A percentile compares a stretch with the other conserved stretches of the same genome.
Conservation (phyloP, 2,329 filamentous ascomycete species). For the Phialophora macrospora region DNA sequence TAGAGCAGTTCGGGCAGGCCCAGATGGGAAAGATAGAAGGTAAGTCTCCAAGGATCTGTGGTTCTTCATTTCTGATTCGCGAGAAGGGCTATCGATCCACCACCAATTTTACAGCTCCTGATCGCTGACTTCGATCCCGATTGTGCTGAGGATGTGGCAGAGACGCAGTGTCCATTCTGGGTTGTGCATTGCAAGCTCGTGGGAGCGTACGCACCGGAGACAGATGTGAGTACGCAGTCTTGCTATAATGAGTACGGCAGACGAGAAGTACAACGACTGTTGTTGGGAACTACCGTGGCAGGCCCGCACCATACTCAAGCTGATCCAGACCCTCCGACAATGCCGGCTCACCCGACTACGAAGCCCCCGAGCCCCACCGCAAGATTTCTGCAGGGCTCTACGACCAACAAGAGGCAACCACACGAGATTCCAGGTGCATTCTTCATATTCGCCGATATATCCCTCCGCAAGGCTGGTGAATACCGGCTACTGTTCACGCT, state of each 20-base stretch:
- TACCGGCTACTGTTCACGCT: constrained; percentile 54
- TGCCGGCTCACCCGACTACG: constrained; percentile 46
- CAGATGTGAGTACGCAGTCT: constrained; percentile 37
- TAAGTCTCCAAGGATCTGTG: constrained; percentile 42
- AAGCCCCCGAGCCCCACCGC: constrained; percentile 31
- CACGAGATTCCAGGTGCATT: constrained; percentile 48
- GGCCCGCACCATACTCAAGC: constrained; percentile 50
- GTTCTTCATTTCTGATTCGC: constrained; percentile 45
- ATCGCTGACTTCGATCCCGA: constrained; percentile 51
- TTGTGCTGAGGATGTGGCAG: constrained; percentile 46
- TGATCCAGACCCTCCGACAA: constrained; percentile 51
- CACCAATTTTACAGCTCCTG: constrained; percentile 54
- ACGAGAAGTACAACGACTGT: constrained; percentile 36
- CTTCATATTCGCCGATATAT: constrained; percentile 56
- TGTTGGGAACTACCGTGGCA: constrained; percentile 40
- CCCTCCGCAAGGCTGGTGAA: constrained; percentile 51
- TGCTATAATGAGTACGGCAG: constrained; percentile 35
- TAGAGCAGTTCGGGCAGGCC: constrained; percentile 52
- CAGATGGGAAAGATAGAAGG: constrained; percentile 54
- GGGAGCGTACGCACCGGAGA: constrained; percentile 37
- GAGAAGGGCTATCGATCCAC: constrained; percentile 51
- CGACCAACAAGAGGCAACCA: constrained; percentile 11
- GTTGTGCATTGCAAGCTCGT: constrained; percentile 53
- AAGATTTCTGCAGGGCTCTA: constrained; percentile 28
- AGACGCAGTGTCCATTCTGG: constrained; percentile 46